Evolutionary conservation across 306 rosid genomes (phyloP).

Genomic region (Medicago lupulina): DNA sequence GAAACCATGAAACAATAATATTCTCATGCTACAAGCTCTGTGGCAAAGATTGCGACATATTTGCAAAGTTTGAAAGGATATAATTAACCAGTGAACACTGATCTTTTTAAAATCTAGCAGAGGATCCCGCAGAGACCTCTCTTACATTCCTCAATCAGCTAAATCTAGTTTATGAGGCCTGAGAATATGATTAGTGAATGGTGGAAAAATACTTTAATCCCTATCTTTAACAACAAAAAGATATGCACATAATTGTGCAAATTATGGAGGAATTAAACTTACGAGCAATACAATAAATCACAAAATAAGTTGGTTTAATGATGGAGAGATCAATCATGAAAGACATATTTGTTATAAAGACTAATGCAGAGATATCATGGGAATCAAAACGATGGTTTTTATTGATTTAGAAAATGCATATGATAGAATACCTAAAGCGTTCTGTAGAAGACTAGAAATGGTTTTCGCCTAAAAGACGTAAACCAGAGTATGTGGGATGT

Average conservation of each 20-base stretch:
- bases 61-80: constrained; percentile 8
- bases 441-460: no score
- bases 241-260: neutral
- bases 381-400: no score
- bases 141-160: neutral
- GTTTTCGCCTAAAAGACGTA: no score
- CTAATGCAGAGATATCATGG: no score
- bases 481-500: no score
- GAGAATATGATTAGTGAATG: neutral
- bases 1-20: constrained; percentile 16
- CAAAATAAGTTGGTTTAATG: neutral
- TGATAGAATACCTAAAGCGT: no score
- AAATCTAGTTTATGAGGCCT: neutral
- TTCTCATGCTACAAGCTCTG: constrained; percentile 6
- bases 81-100: neutral
- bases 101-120: neutral
- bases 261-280: neutral
- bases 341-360: neutral
- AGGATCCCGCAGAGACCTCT: neutral
- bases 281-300: neutral
- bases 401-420: no score
- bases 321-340: neutral
- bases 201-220: neutral
- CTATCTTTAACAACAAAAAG: neutral
- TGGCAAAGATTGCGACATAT: neutral